Evolutionary conservation across 1,284 basidiomycete genomes (phyloP).

Genomic region (Malassezia nana): DNA sequence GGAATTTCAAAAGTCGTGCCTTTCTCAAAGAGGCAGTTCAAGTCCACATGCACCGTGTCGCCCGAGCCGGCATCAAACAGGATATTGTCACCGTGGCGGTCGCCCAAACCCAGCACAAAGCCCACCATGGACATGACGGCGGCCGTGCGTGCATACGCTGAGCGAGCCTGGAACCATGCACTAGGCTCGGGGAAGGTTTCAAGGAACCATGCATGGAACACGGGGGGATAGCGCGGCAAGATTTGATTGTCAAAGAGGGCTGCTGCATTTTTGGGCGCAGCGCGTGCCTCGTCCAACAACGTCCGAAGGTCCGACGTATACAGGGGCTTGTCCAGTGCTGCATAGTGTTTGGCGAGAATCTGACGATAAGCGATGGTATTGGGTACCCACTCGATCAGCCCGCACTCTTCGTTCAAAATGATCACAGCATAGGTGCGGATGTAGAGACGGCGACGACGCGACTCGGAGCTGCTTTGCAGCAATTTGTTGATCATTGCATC

Average conservation of each 20-base stretch:
- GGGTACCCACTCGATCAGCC: constrained; percentile 96
- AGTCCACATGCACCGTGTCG: constrained; percentile 91
- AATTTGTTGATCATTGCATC: constrained; percentile 97
- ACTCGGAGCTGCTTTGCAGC: constrained; percentile 80
- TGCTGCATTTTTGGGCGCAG: constrained; percentile 52
- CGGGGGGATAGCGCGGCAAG: constrained; percentile 58
- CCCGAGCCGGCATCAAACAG: constrained; percentile 79
- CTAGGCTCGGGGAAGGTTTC: constrained; percentile 93
- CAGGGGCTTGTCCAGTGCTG: constrained; percentile 37
- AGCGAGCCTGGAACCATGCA: constrained; percentile 79
- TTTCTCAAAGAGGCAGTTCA: constrained; percentile 97
- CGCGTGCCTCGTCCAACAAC: constrained; percentile 58
- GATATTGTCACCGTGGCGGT: constrained; percentile 95
- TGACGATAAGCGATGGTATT: constrained; percentile 78
- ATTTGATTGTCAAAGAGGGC: constrained; percentile 59
- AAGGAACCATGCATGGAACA: constrained; percentile 96
- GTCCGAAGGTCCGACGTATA: constrained; percentile 55
- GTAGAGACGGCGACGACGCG: constrained; percentile 53
- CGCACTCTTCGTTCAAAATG: constrained; percentile 91
- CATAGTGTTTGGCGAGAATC: constrained; percentile 67
- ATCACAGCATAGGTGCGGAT: constrained; percentile 78
- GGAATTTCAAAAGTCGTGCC: constrained; percentile 75
- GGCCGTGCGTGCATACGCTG: constrained; percentile 75
- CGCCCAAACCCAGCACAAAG: constrained; percentile 91
- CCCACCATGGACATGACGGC: constrained; percentile 99